These are phyloP conservation scores for Fomes fomentarius DNA, from an alignment of 1,284 basidiomycete genomes.

Conservation along the genomic window DNA sequence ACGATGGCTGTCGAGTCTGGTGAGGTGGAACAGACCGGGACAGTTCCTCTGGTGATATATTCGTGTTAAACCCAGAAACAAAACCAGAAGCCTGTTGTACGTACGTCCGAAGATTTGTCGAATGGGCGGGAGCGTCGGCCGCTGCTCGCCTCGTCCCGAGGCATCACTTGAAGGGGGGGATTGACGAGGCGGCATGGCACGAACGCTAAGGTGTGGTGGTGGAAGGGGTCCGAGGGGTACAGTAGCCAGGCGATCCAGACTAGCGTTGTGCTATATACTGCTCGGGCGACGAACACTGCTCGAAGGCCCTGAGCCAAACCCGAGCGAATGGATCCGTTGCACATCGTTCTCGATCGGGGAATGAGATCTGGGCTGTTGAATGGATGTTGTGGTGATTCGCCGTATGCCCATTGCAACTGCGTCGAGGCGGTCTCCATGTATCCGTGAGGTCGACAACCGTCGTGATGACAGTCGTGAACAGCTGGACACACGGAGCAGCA, in stretches of 20 bases:
- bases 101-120: constrained; percentile 72
- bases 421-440: constrained; percentile 24
- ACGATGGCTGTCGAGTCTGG: constrained; percentile 25
- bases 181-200: constrained; percentile 44
- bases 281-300: constrained; percentile 19
- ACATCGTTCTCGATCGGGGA: constrained; percentile 20
- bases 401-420: constrained; percentile 13
- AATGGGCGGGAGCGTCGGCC: constrained; percentile 76
- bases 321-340: constrained; percentile 14
- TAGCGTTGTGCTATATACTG: constrained; percentile 18
- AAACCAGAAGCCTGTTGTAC: constrained; percentile 13
- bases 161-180: constrained; percentile 35
- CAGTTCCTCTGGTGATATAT: constrained; percentile 24
- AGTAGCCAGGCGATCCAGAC: constrained; percentile 5
- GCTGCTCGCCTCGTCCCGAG: constrained; percentile 42
- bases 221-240: constrained; percentile 16
- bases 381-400: constrained; percentile 18
- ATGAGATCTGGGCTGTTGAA: constrained; percentile 16
- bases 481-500: constrained; percentile 14
- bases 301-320: constrained; percentile 12
- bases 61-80: not conserved
- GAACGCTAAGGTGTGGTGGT: constrained; percentile 7
- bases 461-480: constrained; percentile 30
- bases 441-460: constrained; percentile 23
- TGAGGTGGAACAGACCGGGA: constrained; percentile 29